phyloP scores from a whole-genome alignment of 2,329 filamentous ascomycete species.

The Monilinia aucupariae region DNA sequence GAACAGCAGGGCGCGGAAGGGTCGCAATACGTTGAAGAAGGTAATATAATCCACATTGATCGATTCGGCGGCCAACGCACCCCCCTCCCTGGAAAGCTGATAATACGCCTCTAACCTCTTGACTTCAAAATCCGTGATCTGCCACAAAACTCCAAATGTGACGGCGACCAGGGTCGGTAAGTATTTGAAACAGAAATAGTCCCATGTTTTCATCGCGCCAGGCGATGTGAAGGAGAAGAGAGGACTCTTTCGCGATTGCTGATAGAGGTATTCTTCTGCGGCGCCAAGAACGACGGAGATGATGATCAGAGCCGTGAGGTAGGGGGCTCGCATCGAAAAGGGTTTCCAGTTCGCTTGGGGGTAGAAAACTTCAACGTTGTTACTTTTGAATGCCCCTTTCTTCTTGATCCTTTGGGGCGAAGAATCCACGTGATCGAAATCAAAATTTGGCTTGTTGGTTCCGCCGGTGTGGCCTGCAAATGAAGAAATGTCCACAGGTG shows the following conservation, averaged over 20 bases:
- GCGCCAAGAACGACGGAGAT: conserved; percentile 49
- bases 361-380: conserved; percentile 49
- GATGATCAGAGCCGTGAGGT: conserved; percentile 48
- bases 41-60: conserved; percentile 65
- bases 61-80: conserved; percentile 57
- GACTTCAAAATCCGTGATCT: conserved; percentile 61
- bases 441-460: conserved; percentile 14
- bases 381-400: conserved; percentile 28
- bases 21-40: conserved; percentile 59
- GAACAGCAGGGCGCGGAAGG: conserved; percentile 55
- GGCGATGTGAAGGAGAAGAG: conserved; percentile 44
- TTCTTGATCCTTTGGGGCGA: conserved; percentile 21
- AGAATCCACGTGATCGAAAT: conserved; percentile 23
- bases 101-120: conserved; percentile 63
- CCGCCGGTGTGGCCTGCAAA: conserved; percentile 23
- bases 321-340: conserved; percentile 58
- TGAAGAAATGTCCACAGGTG: conserved; percentile 30
- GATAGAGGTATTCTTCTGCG: conserved; percentile 52
- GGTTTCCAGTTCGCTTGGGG: conserved; percentile 63
- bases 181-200: conserved; percentile 61
- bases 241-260: conserved; percentile 41
- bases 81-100: conserved; percentile 55
- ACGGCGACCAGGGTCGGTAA: conserved; percentile 57
- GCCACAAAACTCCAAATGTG: conserved; percentile 59
- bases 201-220: conserved; percentile 43